Base-by-base conservation (phyloP, 2,329 filamentous ascomycete species). In the Botrytis fragariae region DNA sequence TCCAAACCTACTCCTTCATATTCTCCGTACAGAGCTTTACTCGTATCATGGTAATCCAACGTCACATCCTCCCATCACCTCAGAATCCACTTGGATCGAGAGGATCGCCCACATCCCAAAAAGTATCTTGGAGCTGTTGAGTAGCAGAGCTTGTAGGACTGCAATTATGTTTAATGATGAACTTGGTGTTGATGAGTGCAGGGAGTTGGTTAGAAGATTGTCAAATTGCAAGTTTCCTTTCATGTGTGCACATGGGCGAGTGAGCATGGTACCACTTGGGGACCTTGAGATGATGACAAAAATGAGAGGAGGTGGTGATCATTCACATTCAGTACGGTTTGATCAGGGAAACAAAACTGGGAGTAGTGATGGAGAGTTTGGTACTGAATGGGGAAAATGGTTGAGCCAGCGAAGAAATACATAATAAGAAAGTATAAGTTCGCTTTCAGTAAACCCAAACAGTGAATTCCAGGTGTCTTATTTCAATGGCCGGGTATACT, bases 111-210 rank as follows among this genome's bases (percentile, higher is more conserved):
- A 86, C 3, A 97, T 93, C 77, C 95, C 95, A 0, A 85, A 87
- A 39, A 91, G 92, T 0, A 89, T 98, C 20, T 78, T 97, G 6
- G 92, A 97, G 44, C 83, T 95, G 79, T 83, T 95, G 7, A 91
- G 94, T 79, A 94, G 92, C 0, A 87, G 92, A 72, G 89, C 93
- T 1, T 96, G 93, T 79, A 86, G 92, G 71, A 93, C 92, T 59
- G 92, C 93, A 3, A 90, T 96, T 80, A 95, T 95, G 92, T 97
- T 97, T 82, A 95, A 95, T 77, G 93, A 97, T 78, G 79, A 83
- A 9, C 82, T 96, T 12, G 85, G 84, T 0, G 75, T 80, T 0
- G 81, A 84, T 0, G 86, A 93, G 75, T 95, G 93, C 77, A 77
- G 82, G 16, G 79, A 81, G 0, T 81, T 96, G 48, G 80, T 95